phyloP scores from a whole-genome alignment of 2,329 filamentous ascomycete species.

The Plectosphaerella cucumerina region DNA sequence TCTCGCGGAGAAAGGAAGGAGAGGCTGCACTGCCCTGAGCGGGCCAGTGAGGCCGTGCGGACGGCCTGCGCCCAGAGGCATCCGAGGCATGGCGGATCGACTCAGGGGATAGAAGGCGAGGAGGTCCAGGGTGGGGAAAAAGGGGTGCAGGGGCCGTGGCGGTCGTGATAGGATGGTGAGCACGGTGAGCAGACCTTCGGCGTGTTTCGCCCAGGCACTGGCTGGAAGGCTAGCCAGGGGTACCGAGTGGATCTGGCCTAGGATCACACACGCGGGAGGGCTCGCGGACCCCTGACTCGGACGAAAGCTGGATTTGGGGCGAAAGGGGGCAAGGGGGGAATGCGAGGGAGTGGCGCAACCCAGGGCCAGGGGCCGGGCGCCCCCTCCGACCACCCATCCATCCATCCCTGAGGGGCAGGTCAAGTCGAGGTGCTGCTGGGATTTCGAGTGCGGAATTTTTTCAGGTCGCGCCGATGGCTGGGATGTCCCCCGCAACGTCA shows the following conservation, averaged over 20 bases:
- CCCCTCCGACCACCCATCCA: neutral
- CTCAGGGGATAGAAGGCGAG: slow-evolving; percentile 17
- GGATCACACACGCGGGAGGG: slow-evolving; percentile 1
- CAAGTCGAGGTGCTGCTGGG: slow-evolving; percentile 6
- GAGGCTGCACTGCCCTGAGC: slow-evolving; percentile 10
- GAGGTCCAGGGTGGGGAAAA: slow-evolving; percentile 15
- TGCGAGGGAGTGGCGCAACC: neutral
- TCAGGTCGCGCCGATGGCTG: slow-evolving; percentile 11
- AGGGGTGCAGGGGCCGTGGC: slow-evolving; percentile 9
- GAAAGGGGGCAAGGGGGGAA: neutral
- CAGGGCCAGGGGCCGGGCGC: slow-evolving; percentile 4
- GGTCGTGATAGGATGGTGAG: slow-evolving; percentile 24
- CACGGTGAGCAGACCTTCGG: slow-evolving; percentile 10
- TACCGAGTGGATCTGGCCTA: slow-evolving; percentile 7
- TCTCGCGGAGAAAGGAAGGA: neutral
- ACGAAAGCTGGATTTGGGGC: neutral
- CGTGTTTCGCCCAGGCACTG: slow-evolving; percentile 14
- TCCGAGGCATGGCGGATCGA: slow-evolving; percentile 34
- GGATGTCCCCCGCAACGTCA: slow-evolving; percentile 6
- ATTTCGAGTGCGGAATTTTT: slow-evolving; percentile 11
- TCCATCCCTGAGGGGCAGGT: slow-evolving; percentile 4
- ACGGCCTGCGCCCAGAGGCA: slow-evolving; percentile 24
- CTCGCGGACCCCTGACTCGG: neutral
- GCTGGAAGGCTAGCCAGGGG: slow-evolving; percentile 18
- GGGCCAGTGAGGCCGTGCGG: slow-evolving; percentile 29